These are phyloP conservation scores for Xylaria digitata DNA, from an alignment of 2,329 filamentous ascomycete species.

Conservation along the genomic window DNA sequence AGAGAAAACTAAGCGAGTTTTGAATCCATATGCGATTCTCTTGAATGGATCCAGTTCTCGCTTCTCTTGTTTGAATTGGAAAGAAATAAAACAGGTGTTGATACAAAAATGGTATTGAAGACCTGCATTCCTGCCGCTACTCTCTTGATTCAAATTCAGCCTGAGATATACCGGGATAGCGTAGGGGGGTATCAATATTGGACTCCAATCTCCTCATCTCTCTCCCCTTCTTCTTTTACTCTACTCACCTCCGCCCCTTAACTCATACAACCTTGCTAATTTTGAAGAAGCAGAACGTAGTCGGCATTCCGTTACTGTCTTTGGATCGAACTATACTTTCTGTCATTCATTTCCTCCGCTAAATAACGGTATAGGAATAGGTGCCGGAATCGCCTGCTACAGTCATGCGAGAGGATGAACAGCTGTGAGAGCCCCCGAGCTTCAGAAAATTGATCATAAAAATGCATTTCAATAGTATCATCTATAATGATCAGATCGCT, in stretches of 20 bases:
- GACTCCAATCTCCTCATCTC: background rate
- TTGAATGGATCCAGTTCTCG: background rate
- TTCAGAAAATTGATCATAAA: background rate
- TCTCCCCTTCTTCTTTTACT: background rate
- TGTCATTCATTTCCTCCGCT: background rate
- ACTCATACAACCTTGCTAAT: background rate
- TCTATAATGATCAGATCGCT: background rate
- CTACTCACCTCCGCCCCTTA: too few species aligned
- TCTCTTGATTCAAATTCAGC: too few species aligned
- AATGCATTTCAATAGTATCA: background rate
- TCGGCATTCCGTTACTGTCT: background rate
- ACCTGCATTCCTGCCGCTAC: too few species aligned
- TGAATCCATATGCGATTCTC: background rate
- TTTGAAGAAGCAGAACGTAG: background rate
- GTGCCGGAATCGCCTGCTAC: too few species aligned
- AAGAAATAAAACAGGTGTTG: too few species aligned
- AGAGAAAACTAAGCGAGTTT: constrained; percentile 5
- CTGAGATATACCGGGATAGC: background rate
- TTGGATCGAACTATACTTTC: background rate
- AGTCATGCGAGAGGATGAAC: too few species aligned
- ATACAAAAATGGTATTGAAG: too few species aligned
- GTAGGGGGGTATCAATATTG: background rate
- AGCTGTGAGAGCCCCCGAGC: background rate
- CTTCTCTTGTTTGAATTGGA: background rate
- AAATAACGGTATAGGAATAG: background rate